Base-by-base conservation (phyloP, 345 rosid genomes). In the Hevea brasiliensis region DNA sequence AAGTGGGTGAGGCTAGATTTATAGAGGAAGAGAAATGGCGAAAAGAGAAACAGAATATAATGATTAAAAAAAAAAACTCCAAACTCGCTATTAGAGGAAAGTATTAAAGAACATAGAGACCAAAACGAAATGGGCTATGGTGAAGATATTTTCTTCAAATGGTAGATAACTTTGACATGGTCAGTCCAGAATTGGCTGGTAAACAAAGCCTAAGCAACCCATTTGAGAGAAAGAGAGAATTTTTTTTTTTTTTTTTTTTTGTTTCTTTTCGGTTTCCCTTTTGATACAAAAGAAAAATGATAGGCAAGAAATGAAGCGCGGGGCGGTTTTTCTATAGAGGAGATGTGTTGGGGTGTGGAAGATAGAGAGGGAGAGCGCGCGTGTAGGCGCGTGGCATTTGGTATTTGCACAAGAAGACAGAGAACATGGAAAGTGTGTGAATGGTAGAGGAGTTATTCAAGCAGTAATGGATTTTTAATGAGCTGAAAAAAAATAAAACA, bases 311-410 rank as follows among this genome's bases (percentile, higher is more conserved):
- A 66, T 6, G 83, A 70, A 66, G 77, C 35, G 80, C 68, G 77
- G 65, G 65, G 60, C 73, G 74, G 77, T 70, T 74, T 81, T 74
- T 63, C 71, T 56, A 21, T 64, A 15, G 64, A 59, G 60, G 72
- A 65, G 37, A 32, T 32, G 37, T 32, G 37, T 32, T 62, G 7
- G 8, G 47, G 37, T 32, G 37, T 62, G 41, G 18, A 2, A 15
- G n/a, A 50, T 3, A 15, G 17, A 50, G 5, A 5, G 20, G 9
- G 65, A 6, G 70, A n/a, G 20, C 72, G 85, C 79, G 88, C 83
- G 87, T 76, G 76, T 0, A 0, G 83, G 82, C 75, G 85, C 84
- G 90, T 83, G 84, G 15, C 4, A 3, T 10, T 32, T 3, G 1
- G 26, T 29, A 8, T 3, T 1, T 2, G 44, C 0, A 13, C 11